Percentiles rank a stretch among this genome's conserved stretches.
Conservation (phyloP, 345 rosid species). For the Aegle marmelos region DNA sequence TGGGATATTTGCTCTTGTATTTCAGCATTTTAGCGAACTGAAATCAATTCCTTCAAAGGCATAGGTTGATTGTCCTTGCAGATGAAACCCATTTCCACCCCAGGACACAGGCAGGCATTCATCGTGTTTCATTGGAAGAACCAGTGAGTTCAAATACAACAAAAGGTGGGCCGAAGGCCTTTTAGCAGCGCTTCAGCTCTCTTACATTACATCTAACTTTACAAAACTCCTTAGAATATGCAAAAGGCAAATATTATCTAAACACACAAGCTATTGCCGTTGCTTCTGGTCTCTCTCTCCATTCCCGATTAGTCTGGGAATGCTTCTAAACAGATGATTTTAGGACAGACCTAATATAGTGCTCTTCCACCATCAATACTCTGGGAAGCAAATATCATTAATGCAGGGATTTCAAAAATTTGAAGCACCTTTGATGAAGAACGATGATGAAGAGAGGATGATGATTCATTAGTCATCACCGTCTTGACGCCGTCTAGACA, state of each 20-base stretch:
- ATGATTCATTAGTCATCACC: constrained; percentile 2
- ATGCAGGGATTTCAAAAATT: neutral
- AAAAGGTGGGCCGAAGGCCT: constrained; percentile 19
- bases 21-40: too few species aligned
- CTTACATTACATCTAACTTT: constrained; percentile 30
- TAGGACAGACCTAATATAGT: constrained; percentile 6
- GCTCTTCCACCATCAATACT: constrained; percentile 13
- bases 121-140: neutral
- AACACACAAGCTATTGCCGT: neutral
- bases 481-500: constrained; percentile 3
- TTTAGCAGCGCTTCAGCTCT: constrained; percentile 26
- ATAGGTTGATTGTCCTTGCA: neutral
- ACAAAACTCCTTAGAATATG: constrained; percentile 22
- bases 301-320: constrained; percentile 1
- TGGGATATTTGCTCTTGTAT: too few species aligned
- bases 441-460: constrained; percentile 20
- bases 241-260: neutral
- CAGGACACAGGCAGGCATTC: neutral
- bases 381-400: neutral
- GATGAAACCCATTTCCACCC: too few species aligned
- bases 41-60: neutral
- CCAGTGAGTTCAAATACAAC: constrained; percentile 13
- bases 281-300: neutral
- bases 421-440: constrained; percentile 16
- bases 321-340: neutral